phyloP scores from a whole-genome alignment of 2,329 filamentous ascomycete genomes.

The Nemania sp. region DNA sequence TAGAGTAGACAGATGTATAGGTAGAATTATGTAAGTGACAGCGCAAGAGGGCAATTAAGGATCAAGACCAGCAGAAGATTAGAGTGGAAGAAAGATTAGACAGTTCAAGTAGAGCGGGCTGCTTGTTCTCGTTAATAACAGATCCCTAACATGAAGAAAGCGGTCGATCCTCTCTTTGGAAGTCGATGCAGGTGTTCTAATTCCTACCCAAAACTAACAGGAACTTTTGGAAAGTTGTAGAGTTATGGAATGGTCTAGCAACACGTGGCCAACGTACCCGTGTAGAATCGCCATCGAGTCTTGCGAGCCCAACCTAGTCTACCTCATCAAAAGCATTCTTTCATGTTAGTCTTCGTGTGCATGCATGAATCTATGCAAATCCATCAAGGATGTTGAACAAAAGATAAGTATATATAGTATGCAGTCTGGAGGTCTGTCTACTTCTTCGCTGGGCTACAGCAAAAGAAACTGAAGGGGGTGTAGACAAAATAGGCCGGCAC shows the following conservation, averaged over 20 bases:
- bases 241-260: conserved; percentile 14
- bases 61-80: background rate
- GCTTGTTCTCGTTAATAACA: background rate
- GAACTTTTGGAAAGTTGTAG: conserved; percentile 2
- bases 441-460: background rate
- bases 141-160: background rate
- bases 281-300: too few species aligned
- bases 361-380: conserved; percentile 14
- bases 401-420: conserved; percentile 1
- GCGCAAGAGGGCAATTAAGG: background rate
- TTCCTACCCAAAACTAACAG: conserved; percentile 11
- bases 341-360: conserved; percentile 16
- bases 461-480: background rate
- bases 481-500: conserved; percentile 5
- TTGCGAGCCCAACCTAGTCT: conserved; percentile 6
- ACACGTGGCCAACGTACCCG: conserved; percentile 22
- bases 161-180: background rate
- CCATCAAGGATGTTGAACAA: conserved; percentile 2
- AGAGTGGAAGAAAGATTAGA: background rate
- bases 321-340: conserved; percentile 2
- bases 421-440: conserved; percentile 2
- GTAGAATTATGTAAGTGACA: conserved; percentile 5
- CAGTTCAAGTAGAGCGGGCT: background rate
- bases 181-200: conserved; percentile 2
- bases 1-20: too few species aligned